These are phyloP conservation scores for Aspergillus brasiliensis DNA, from an alignment of 2,329 filamentous ascomycete genomes.

Conservation along the genomic window DNA sequence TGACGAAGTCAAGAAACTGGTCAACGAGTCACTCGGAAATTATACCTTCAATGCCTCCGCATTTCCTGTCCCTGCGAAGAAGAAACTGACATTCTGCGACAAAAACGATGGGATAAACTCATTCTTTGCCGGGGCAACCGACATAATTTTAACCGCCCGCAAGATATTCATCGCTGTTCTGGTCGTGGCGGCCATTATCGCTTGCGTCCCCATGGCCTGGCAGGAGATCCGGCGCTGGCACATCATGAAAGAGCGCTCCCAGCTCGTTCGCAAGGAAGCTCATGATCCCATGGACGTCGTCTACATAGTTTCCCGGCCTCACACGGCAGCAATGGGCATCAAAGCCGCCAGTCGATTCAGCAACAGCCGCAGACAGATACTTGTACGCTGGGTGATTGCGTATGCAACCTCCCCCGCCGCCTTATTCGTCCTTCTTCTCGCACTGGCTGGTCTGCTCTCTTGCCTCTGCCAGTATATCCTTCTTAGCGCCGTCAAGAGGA, in stretches of 20 bases:
- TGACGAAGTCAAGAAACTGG: slow-evolving; percentile 70
- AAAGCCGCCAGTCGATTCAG: slow-evolving; percentile 66
- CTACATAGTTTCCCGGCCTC: slow-evolving; percentile 81
- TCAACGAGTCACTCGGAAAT: slow-evolving; percentile 69
- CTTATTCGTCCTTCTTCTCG: slow-evolving; percentile 82
- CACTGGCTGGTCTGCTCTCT: slow-evolving; percentile 76
- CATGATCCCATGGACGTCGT: slow-evolving; percentile 85
- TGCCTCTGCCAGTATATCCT: slow-evolving; percentile 82
- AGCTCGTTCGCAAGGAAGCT: slow-evolving; percentile 64
- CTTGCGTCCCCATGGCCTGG: slow-evolving; percentile 76
- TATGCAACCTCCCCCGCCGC: slow-evolving; percentile 85
- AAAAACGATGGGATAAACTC: slow-evolving; percentile 77
- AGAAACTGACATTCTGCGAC: slow-evolving; percentile 83
- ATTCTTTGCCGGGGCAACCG: slow-evolving; percentile 76
- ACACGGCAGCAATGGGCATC: slow-evolving; percentile 72
- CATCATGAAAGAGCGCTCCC: slow-evolving; percentile 68
- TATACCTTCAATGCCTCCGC: slow-evolving; percentile 77
- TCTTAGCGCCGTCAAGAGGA: slow-evolving; percentile 70
- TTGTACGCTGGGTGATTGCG: slow-evolving; percentile 79
- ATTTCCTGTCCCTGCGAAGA: slow-evolving; percentile 82
- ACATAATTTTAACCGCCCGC: slow-evolving; percentile 67
- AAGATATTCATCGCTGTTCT: slow-evolving; percentile 78
- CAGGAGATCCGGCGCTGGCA: slow-evolving; percentile 78
- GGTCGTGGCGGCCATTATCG: slow-evolving; percentile 68
- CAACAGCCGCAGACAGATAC: slow-evolving; percentile 65